Percentiles rank a stretch among this genome's conserved stretches.
These are phyloP conservation scores for Boletus patriciae DNA, from an alignment of 768 basidiomycete genomes.

Conservation along the genomic window DNA sequence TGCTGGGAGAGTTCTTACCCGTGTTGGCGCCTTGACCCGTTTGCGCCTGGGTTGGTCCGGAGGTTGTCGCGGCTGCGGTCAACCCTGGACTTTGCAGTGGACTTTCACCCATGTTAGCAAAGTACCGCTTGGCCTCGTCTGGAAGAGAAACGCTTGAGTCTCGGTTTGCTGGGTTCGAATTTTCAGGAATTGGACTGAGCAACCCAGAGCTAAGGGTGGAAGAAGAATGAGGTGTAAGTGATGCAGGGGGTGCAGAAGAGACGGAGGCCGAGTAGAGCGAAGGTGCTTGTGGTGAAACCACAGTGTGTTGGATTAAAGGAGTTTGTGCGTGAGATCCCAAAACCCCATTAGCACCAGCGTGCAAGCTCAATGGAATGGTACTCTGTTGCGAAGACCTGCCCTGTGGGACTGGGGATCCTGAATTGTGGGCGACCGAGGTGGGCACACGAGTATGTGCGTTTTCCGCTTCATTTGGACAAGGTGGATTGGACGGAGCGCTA, in stretches of 20 bases:
- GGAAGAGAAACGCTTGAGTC: conserved; percentile 71
- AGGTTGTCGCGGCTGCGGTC: background rate
- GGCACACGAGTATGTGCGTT: background rate
- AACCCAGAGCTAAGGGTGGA: conserved; percentile 17
- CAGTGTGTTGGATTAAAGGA: conserved; percentile 14
- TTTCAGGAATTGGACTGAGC: conserved; percentile 31
- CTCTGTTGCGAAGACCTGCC: conserved; percentile 10
- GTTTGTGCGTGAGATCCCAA: conserved; percentile 11
- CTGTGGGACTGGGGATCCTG: conserved; percentile 3
- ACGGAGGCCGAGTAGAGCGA: conserved; percentile 6
- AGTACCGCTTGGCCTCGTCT: conserved; percentile 74
- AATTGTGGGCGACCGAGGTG: conserved; percentile 4
- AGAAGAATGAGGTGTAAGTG: conserved; percentile 20
- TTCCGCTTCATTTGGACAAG: conserved; percentile 21
- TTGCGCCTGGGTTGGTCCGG: background rate
- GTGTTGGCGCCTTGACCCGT: background rate
- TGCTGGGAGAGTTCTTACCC: conserved; percentile 10
- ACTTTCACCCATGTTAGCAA: conserved; percentile 65
- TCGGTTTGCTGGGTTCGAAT: conserved; percentile 46
- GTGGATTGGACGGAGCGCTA: conserved; percentile 17
- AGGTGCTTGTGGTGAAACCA: conserved; percentile 14
- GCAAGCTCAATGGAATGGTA: background rate
- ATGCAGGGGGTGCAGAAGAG: conserved; percentile 18
- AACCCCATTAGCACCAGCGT: background rate
- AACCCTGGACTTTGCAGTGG: conserved; percentile 52